Evolutionary conservation across 2,329 filamentous ascomycete genomes (phyloP).

Genomic region (Pestalotiopsis sp.): DNA sequence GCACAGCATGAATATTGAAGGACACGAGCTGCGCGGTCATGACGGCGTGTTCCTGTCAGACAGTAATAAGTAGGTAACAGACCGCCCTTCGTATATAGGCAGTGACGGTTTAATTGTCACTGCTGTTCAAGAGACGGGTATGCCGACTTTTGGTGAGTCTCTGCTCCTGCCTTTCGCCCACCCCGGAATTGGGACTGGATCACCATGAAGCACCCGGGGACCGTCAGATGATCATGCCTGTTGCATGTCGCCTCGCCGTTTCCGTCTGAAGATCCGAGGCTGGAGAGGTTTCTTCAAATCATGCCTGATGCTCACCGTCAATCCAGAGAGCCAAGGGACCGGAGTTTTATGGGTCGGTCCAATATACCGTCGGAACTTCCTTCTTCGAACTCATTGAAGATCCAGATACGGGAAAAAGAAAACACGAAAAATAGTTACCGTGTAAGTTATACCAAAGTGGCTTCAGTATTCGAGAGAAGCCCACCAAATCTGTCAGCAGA

Average conservation of each 20-base stretch:
- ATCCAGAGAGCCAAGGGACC: background rate
- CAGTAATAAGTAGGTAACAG: background rate
- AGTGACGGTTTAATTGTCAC: background rate
- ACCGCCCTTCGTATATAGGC: too few relatives aligned
- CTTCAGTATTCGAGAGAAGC: background rate
- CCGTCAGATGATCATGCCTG: background rate
- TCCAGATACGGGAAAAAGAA: background rate
- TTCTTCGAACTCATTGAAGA: background rate
- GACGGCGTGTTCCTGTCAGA: conserved; percentile 4
- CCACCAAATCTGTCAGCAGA: background rate
- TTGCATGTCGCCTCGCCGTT: background rate
- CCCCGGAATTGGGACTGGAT: background rate
- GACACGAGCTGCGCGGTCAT: conserved; percentile 4
- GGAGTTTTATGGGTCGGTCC: background rate
- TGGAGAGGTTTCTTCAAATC: conserved; percentile 5
- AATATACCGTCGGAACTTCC: background rate
- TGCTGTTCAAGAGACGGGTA: background rate
- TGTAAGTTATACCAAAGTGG: background rate
- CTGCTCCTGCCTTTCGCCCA: background rate
- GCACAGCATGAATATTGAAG: conserved; percentile 16
- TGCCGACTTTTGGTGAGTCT: background rate
- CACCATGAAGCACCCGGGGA: conserved; percentile 4
- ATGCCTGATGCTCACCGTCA: background rate
- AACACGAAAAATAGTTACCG: background rate
- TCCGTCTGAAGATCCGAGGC: conserved; percentile 13